These are phyloP conservation scores for Orbilia brochopaga DNA, from an alignment of 2,329 filamentous ascomycete genomes.

Conservation along the genomic window DNA sequence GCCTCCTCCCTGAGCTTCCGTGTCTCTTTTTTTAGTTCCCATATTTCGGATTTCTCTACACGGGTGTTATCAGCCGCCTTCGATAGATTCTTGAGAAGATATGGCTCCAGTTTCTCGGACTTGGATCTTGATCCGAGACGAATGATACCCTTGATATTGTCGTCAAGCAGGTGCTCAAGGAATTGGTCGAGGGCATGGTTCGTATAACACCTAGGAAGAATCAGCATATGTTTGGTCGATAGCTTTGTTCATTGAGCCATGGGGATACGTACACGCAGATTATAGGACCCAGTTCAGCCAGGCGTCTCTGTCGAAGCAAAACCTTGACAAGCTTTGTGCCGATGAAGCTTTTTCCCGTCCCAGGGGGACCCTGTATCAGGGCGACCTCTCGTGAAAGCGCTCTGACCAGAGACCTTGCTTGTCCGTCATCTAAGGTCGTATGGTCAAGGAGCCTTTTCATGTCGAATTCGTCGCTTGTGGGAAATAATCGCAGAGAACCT, in stretches of 20 bases:
- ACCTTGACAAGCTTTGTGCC: slow-evolving; percentile 63
- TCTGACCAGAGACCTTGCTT: slow-evolving; percentile 63
- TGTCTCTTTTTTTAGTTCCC: neutral
- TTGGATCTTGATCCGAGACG: slow-evolving; percentile 68
- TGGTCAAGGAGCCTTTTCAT: slow-evolving; percentile 54
- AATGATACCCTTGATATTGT: slow-evolving; percentile 63
- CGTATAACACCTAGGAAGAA: slow-evolving; percentile 61
- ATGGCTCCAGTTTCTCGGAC: slow-evolving; percentile 61
- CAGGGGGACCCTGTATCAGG: slow-evolving; percentile 73
- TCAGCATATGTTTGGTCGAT: neutral
- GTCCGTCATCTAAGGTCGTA: slow-evolving; percentile 64
- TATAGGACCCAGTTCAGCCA: slow-evolving; percentile 62
- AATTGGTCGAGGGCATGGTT: slow-evolving; percentile 65
- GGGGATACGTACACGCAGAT: slow-evolving; percentile 59
- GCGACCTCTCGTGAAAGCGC: slow-evolving; percentile 65
- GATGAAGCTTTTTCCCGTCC: slow-evolving; percentile 71
- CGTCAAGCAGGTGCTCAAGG: slow-evolving; percentile 66
- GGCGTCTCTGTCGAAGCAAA: slow-evolving; percentile 57
- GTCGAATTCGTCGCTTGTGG: slow-evolving; percentile 25
- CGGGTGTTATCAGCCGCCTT: slow-evolving; percentile 17
- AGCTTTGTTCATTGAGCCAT: slow-evolving; percentile 1
- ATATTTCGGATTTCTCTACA: slow-evolving; percentile 28
- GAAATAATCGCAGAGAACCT: slow-evolving; percentile 20
- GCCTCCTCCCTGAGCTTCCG: slow-evolving; percentile 3
- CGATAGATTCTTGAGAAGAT: slow-evolving; percentile 23